Evolutionary conservation across 2,329 filamentous ascomycete species (phyloP).

Genomic region (Fusarium floridanum): DNA sequence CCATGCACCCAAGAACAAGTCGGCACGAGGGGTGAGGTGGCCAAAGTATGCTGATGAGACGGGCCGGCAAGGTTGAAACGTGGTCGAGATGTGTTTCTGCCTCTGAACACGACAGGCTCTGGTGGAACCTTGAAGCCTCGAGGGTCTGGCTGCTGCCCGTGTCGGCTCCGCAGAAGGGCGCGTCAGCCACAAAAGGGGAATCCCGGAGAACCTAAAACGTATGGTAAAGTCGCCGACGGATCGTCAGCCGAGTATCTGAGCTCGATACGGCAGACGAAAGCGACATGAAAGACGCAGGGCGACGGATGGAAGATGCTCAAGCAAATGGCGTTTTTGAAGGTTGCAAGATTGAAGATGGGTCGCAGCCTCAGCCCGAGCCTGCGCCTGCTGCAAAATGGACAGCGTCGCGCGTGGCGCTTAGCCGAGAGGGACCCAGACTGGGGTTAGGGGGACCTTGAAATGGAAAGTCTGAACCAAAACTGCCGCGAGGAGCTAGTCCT

Average conservation of each 20-base stretch:
- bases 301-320: slow-evolving; percentile 19
- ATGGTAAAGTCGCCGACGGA: background rate
- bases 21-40: slow-evolving; percentile 6
- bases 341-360: slow-evolving; percentile 37
- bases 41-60: slow-evolving; percentile 3
- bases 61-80: background rate
- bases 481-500: slow-evolving; percentile 39
- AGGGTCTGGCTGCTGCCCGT: slow-evolving; percentile 16
- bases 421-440: slow-evolving; percentile 14
- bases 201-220: background rate
- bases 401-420: slow-evolving; percentile 39
- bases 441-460: slow-evolving; percentile 1
- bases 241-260: background rate
- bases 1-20: slow-evolving; percentile 36
- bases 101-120: slow-evolving; percentile 28
- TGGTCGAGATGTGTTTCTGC: slow-evolving; percentile 22
- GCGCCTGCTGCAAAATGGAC: slow-evolving; percentile 39
- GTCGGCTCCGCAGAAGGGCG: slow-evolving; percentile 18
- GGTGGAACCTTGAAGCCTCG: slow-evolving; percentile 35
- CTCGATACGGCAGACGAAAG: background rate
- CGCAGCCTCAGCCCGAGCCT: slow-evolving; percentile 19
- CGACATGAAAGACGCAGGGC: background rate
- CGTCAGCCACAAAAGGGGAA: slow-evolving; percentile 21
- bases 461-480: slow-evolving; percentile 25
- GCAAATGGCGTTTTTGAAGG: slow-evolving; percentile 33